These are phyloP conservation scores for Ganoderma lingzhi DNA, from an alignment of 1,284 basidiomycete species.

Conservation along the genomic window DNA sequence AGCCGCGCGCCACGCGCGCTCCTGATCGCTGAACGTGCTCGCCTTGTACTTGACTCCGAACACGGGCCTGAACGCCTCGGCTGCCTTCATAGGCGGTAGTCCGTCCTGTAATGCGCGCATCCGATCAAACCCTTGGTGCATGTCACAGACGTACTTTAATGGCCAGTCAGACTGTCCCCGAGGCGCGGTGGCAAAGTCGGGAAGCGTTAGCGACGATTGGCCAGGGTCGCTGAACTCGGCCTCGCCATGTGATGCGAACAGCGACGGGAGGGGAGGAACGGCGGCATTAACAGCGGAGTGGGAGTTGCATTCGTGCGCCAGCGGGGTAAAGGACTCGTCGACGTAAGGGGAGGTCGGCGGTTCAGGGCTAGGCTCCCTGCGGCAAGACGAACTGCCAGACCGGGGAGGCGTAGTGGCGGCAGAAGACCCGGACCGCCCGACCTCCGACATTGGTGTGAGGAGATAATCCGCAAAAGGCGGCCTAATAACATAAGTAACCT, in stretches of 20 bases:
- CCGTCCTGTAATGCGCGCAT: background rate
- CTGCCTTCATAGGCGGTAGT: background rate
- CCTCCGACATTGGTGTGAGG: background rate
- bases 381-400: background rate
- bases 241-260: background rate
- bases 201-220: background rate
- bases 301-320: background rate
- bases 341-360: background rate
- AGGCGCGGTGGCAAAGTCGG: background rate
- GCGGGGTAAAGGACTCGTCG: background rate
- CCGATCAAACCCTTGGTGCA: background rate
- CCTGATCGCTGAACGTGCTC: background rate
- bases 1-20: background rate
- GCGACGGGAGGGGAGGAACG: background rate
- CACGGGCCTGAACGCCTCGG: background rate
- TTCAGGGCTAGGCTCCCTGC: background rate
- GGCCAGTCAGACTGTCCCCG: background rate
- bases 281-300: background rate
- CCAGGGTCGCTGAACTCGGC: background rate
- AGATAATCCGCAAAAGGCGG: background rate
- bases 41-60: background rate
- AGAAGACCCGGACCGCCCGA: background rate
- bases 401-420: background rate
- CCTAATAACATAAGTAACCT: background rate
- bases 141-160: background rate